Conservation (phyloP, 1,284 basidiomycete species). For the Inonotus obliquus region DNA sequence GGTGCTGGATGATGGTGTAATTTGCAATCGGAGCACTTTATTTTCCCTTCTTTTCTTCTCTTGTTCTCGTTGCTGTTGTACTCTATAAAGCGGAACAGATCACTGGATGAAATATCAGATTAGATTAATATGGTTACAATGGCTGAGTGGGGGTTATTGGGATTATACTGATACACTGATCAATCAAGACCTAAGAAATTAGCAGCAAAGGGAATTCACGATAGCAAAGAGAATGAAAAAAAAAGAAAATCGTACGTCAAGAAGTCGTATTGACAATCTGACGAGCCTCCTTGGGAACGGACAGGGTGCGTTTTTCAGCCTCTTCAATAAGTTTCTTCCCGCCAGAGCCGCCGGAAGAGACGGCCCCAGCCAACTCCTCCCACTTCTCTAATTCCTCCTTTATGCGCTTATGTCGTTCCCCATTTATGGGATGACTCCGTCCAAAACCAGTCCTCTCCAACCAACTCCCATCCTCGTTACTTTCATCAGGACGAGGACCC, state of each 20-base stretch:
- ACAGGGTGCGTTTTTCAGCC: background rate
- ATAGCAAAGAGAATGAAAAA: background rate
- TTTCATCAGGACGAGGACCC: background rate
- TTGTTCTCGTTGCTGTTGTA: background rate
- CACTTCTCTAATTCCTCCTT: conserved; percentile 11
- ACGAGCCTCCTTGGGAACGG: background rate
- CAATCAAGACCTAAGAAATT: background rate
- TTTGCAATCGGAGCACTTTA: conserved; percentile 38
- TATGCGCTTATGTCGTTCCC: conserved; percentile 4
- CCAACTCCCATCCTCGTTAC: conserved; percentile 3
- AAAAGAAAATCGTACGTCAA: background rate
- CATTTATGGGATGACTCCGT: conserved; percentile 12
- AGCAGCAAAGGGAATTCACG: background rate
- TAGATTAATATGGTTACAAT: no score
- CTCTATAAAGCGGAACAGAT: background rate
- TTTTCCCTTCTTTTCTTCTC: background rate
- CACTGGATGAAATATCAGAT: background rate
- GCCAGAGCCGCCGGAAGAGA: background rate
- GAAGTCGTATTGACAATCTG: background rate
- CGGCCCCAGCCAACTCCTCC: conserved; percentile 1
- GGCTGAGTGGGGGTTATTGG: background rate
- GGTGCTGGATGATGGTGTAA: conserved; percentile 37
- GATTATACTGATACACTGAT: background rate
- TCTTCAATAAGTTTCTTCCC: background rate
- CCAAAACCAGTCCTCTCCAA: conserved; percentile 11